Base-by-base conservation (phyloP, 495 filamentous ascomycete genomes). In the Penicillium salamii region DNA sequence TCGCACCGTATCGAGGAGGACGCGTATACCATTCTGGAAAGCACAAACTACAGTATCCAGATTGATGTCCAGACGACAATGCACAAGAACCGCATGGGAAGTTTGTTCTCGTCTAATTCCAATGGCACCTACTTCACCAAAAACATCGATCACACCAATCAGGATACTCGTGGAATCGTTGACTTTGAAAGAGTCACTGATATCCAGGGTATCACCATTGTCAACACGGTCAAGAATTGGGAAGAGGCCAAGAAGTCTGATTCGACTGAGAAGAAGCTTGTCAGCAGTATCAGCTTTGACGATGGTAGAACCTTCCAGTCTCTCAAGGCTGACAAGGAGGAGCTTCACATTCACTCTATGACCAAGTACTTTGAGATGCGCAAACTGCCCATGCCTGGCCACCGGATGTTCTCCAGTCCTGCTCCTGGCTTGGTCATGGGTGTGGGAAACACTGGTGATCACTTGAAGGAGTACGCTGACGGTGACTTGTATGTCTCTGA, bases 1-100 rank as follows among this genome's bases (percentile, higher is more conserved):
- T 80, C 81, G 24, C 88, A 91, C 62, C 84, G 82, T 35, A 65
- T 98, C 19, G 80, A 87, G 56, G 79, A 97, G 63, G 81, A 93
- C 58, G 90, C 89, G 12, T 98, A 97, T 62, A 98, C 93, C 1
- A 76, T 97, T 18, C 76, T 98, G 23, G 92, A 97, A 69, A 91
- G 89, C 53, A 97, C 93, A 14, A 89, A 95, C 55, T 96, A 97
- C 74, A 96, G 91, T 71, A 89, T 98, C 51, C 91, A 97, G 65
- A 83, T 98, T 33, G 91, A 97, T 74, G 91, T 97, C 53, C 81
- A 90, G 75, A 88, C 84, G 1, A 80, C 81, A 9, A 62, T 63
- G 50, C 68, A 75, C 24, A 72, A 71, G 2, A 80, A 72, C 29
- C 83, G 87, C 5, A 89, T 96, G 80, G 93, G 93, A 18, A 81